Evolutionary conservation across 164 flowering plant genomes (phyloP).

Genomic region (Nelumbo lutea): DNA sequence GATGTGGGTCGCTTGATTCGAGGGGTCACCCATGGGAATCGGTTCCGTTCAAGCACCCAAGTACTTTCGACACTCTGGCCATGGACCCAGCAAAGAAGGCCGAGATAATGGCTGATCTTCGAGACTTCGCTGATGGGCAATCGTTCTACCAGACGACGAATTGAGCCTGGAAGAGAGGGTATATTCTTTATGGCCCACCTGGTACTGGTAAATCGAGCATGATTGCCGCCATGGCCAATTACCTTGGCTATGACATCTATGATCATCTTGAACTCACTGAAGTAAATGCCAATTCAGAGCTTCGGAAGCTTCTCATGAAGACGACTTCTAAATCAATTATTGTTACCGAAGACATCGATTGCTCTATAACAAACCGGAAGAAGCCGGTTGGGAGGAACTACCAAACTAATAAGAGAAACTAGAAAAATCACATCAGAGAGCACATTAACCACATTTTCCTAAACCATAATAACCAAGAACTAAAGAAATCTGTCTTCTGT

Average conservation of each 20-base stretch:
- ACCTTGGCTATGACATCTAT: slow-evolving; percentile 60
- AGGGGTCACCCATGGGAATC: slow-evolving; percentile 82
- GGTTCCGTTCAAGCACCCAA: slow-evolving; percentile 78
- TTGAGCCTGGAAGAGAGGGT: slow-evolving; percentile 71
- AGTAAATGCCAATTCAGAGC: slow-evolving; percentile 64
- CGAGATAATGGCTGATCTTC: slow-evolving; percentile 56
- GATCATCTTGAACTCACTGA: slow-evolving; percentile 68
- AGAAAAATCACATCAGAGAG: too few relatives aligned
- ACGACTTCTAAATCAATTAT: slow-evolving; percentile 73
- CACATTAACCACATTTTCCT: too few relatives aligned
- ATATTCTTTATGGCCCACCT: too few relatives aligned
- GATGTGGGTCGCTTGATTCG: slow-evolving; percentile 63
- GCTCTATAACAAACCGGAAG: slow-evolving; percentile 53
- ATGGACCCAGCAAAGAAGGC: slow-evolving; percentile 60
- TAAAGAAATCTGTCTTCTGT: slow-evolving; percentile 30
- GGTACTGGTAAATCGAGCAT: slow-evolving; percentile 51
- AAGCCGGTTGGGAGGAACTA: slow-evolving; percentile 10
- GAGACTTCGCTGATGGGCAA: slow-evolving; percentile 50
- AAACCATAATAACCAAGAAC: too few relatives aligned
- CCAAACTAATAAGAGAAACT: background rate
- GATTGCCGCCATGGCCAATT: slow-evolving; percentile 90
- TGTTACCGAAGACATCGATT: slow-evolving; percentile 85
- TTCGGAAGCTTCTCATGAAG: slow-evolving; percentile 65
- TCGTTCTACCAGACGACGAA: slow-evolving; percentile 59
- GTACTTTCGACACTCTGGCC: slow-evolving; percentile 75